These are phyloP conservation scores for Exserohilum rostratum DNA, from an alignment of 2,329 filamentous ascomycete species.

Conservation along the genomic window DNA sequence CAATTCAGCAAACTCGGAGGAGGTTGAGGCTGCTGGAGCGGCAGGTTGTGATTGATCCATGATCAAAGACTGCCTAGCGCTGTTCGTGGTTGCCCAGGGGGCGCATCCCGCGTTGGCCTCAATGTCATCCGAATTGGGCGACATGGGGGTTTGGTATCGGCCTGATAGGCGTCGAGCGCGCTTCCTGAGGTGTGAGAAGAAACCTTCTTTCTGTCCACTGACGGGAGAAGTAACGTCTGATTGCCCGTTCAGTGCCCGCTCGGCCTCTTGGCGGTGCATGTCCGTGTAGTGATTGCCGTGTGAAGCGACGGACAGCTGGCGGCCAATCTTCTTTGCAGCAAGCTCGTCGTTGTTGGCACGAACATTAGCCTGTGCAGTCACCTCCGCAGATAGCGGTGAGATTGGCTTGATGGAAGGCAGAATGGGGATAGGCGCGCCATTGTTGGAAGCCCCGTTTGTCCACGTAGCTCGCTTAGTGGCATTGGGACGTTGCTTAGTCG, in stretches of 20 bases:
- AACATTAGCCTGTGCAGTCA: slow-evolving; percentile 84
- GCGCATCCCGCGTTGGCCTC: slow-evolving; percentile 92
- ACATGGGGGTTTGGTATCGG: slow-evolving; percentile 80
- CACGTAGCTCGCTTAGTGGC: slow-evolving; percentile 88
- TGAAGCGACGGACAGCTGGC: slow-evolving; percentile 90
- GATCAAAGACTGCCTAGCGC: slow-evolving; percentile 82
- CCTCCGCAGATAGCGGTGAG: slow-evolving; percentile 92
- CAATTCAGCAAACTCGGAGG: slow-evolving; percentile 63
- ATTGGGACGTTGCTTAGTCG: slow-evolving; percentile 61
- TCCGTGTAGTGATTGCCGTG: slow-evolving; percentile 93
- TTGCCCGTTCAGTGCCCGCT: slow-evolving; percentile 85
- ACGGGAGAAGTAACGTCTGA: slow-evolving; percentile 76
- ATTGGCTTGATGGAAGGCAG: slow-evolving; percentile 92
- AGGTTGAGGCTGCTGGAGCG: slow-evolving; percentile 54
- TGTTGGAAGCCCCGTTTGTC: slow-evolving; percentile 78
- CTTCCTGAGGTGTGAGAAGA: slow-evolving; percentile 97
- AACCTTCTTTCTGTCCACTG: slow-evolving; percentile 86
- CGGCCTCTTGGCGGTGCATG: slow-evolving; percentile 86
- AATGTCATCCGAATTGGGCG: slow-evolving; percentile 81
- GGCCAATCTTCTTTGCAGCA: slow-evolving; percentile 85
- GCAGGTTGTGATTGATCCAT: slow-evolving; percentile 60
- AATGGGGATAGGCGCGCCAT: slow-evolving; percentile 90
- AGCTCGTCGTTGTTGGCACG: slow-evolving; percentile 67
- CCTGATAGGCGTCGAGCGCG: slow-evolving; percentile 91
- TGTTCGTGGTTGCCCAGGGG: slow-evolving; percentile 78